Evolutionary conservation across 371 early-diverging fungal genomes (phyloP).

Genomic region (Mortierella sp.): DNA sequence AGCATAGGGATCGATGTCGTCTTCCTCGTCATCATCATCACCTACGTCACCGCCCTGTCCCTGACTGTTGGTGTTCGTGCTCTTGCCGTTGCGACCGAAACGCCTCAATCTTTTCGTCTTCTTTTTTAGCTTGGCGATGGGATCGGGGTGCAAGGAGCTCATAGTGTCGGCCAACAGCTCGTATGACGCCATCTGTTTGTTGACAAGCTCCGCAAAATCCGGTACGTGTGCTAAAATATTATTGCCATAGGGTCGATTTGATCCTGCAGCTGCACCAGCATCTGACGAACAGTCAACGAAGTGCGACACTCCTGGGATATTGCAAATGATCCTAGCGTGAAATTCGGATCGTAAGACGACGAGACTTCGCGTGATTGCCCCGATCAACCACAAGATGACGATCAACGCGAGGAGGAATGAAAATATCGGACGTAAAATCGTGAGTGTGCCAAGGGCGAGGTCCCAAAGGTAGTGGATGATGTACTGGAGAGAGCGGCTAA

Average conservation of each 20-base stretch:
- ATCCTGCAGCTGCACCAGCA: too few species aligned
- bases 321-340: constrained; percentile 19
- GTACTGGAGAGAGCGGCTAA: constrained; percentile 10
- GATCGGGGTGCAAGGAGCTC: constrained; percentile 8
- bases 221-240: constrained; percentile 28
- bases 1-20: constrained; percentile 24
- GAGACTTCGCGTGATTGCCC: constrained; percentile 14
- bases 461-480: constrained; percentile 21
- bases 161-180: constrained; percentile 23
- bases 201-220: constrained; percentile 33
- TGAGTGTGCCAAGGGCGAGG: constrained; percentile 12
- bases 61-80: background rate
- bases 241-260: background rate
- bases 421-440: constrained; percentile 31
- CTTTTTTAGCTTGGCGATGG: background rate
- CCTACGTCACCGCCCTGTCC: background rate
- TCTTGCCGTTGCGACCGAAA: background rate
- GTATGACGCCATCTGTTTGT: constrained; percentile 26
- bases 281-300: constrained; percentile 17
- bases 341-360: constrained; percentile 19
- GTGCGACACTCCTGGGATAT: constrained; percentile 10
- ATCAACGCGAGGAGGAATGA: constrained; percentile 29
- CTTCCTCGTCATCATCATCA: constrained; percentile 6
- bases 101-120: background rate
- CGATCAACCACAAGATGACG: background rate